Evolutionary conservation across 2,329 filamentous ascomycete genomes (phyloP).

Genomic region (Pseudopyrenochaeta lycopersici): DNA sequence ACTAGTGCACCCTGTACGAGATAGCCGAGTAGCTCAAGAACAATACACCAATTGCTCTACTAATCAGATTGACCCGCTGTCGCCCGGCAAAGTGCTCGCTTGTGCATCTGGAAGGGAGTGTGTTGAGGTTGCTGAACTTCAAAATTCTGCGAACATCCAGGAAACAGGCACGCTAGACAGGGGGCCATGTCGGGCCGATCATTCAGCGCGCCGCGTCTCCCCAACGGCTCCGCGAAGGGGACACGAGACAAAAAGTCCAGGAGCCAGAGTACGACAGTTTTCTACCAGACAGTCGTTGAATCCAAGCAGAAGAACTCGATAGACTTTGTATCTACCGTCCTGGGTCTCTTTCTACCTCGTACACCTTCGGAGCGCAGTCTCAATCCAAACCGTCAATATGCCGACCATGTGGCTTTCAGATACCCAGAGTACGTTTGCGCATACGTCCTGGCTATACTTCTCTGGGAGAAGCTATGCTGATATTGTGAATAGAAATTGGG

Average conservation of each 20-base stretch:
- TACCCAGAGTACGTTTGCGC: slow-evolving; percentile 79
- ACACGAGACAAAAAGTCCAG: slow-evolving; percentile 39
- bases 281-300: slow-evolving; percentile 13
- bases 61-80: too few relatives aligned
- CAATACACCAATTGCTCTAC: slow-evolving; percentile 14
- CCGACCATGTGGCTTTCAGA: slow-evolving; percentile 96
- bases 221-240: slow-evolving; percentile 26
- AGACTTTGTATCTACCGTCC: background rate
- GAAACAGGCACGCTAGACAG: slow-evolving; percentile 30
- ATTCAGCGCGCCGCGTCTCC: slow-evolving; percentile 23
- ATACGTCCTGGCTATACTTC: background rate
- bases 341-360: too few relatives aligned
- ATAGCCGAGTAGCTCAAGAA: slow-evolving; percentile 12
- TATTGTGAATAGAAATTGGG: slow-evolving; percentile 76
- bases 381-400: slow-evolving; percentile 55
- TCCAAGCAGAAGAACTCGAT: slow-evolving; percentile 2
- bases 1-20: slow-evolving; percentile 8
- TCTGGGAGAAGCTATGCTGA: slow-evolving; percentile 10
- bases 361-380: background rate
- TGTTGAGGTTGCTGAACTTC: background rate
- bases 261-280: slow-evolving; percentile 5
- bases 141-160: slow-evolving; percentile 32
- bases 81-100: too few relatives aligned
- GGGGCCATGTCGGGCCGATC: slow-evolving; percentile 19
- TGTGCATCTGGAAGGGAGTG: background rate